Conservation (phyloP, 495 filamentous ascomycete genomes). For the Hyaloscypha finlandica region DNA sequence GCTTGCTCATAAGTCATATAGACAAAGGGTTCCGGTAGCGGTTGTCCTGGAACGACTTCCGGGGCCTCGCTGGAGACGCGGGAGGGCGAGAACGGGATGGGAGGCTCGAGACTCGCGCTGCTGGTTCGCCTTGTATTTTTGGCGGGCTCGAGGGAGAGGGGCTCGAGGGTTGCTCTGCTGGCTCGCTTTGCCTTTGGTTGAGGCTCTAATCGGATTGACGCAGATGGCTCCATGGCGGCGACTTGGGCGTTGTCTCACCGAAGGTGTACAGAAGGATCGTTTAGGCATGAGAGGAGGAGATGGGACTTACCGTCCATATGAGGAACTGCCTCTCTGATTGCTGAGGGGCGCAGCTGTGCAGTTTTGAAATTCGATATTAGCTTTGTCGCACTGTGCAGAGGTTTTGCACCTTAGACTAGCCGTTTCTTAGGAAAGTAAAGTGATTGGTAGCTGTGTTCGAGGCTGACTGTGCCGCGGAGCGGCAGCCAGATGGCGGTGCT, state of each 20-base stretch:
- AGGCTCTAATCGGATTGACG: background rate
- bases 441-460: background rate
- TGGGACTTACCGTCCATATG: background rate
- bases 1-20: background rate
- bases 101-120: background rate
- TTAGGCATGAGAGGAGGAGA: background rate
- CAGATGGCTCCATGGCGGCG: background rate
- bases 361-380: background rate
- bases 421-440: background rate
- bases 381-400: background rate
- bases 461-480: background rate
- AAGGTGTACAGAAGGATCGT: background rate
- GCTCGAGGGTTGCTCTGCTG: background rate
- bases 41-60: slow-evolving; percentile 16
- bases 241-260: background rate
- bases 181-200: background rate
- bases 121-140: background rate
- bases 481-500: background rate
- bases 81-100: slow-evolving; percentile 2
- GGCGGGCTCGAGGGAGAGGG: background rate
- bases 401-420: background rate
- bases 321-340: background rate
- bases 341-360: slow-evolving; percentile 4
- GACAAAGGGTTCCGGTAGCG: background rate
- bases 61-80: slow-evolving; percentile 23